phyloP scores from a whole-genome alignment of 208 protist genomes.

The Trypanosoma congolense region DNA sequence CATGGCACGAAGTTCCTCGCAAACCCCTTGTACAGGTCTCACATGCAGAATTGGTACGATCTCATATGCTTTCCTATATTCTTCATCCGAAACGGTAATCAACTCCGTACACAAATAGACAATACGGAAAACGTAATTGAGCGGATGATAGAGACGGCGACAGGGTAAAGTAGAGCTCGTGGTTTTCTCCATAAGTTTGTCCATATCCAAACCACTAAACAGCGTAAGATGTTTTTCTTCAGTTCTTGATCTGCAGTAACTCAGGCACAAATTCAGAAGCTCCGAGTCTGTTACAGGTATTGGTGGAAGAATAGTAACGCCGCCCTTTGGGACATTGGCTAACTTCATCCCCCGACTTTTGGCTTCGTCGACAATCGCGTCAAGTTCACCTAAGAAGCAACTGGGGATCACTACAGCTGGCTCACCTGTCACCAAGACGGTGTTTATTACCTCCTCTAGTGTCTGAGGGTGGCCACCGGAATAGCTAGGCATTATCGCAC shows the following conservation, averaged over 20 bases:
- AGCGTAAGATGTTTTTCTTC: slow-evolving; percentile 37
- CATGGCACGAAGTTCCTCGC: slow-evolving; percentile 30
- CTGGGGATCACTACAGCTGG: slow-evolving; percentile 52
- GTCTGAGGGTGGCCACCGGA: slow-evolving; percentile 6
- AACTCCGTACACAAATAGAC: slow-evolving; percentile 45
- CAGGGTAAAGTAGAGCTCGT: slow-evolving; percentile 17
- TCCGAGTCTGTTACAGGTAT: slow-evolving; percentile 59
- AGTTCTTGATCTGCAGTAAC: slow-evolving; percentile 46
- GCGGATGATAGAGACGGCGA: slow-evolving; percentile 58
- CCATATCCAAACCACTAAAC: slow-evolving; percentile 19
- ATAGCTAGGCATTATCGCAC: slow-evolving; percentile 10
- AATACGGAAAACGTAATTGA: slow-evolving; percentile 61
- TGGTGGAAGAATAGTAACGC: slow-evolving; percentile 62
- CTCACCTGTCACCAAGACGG: slow-evolving; percentile 62
- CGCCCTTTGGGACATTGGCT: slow-evolving; percentile 53
- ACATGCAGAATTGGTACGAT: slow-evolving; percentile 65
- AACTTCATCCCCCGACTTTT: slow-evolving; percentile 59
- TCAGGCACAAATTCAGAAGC: slow-evolving; percentile 40
- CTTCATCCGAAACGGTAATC: slow-evolving; percentile 16
- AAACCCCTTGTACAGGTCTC: slow-evolving; percentile 51
- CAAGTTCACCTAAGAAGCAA: slow-evolving; percentile 52
- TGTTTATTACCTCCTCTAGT: slow-evolving; percentile 21
- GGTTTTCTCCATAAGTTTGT: slow-evolving; percentile 5
- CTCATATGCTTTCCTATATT: slow-evolving; percentile 17
- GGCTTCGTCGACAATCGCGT: slow-evolving; percentile 53